A percentile compares a stretch with the other conserved stretches of the same genome.
Conservation (phyloP, 768 basidiomycete species). For the Dioszegia crocea region DNA sequence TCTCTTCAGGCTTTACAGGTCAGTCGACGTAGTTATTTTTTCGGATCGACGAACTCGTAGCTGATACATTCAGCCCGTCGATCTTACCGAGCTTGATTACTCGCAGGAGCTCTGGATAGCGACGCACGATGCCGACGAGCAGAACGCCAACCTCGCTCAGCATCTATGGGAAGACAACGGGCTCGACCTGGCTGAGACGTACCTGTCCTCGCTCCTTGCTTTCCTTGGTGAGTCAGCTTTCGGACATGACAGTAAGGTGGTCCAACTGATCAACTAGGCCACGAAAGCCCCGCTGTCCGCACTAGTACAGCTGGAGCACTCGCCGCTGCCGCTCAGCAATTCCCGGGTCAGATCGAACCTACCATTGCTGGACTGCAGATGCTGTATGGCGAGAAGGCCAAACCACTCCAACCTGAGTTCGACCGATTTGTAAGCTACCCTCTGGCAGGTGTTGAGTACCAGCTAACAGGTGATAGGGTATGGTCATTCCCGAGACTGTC, state of each 20-base stretch:
- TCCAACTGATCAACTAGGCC: slow-evolving; percentile 55
- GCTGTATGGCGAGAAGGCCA: slow-evolving; percentile 84
- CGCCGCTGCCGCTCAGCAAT: slow-evolving; percentile 68
- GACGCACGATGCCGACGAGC: slow-evolving; percentile 81
- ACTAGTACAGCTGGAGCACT: slow-evolving; percentile 67
- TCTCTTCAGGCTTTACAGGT: slow-evolving; percentile 90
- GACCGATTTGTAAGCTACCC: slow-evolving; percentile 71
- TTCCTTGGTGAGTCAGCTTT: slow-evolving; percentile 64
- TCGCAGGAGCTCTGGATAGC: slow-evolving; percentile 82
- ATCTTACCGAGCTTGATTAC: slow-evolving; percentile 92
- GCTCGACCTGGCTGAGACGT: slow-evolving; percentile 71
- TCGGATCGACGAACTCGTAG: background rate
- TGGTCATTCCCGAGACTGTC: slow-evolving; percentile 83
- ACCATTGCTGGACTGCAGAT: slow-evolving; percentile 57
- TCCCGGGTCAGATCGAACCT: slow-evolving; percentile 60
- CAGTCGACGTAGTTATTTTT: slow-evolving; percentile 7
- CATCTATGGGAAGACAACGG: slow-evolving; percentile 95
- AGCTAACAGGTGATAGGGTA: slow-evolving; percentile 62
- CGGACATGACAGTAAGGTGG: background rate
- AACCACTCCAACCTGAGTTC: slow-evolving; percentile 81
- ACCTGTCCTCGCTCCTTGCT: slow-evolving; percentile 58
- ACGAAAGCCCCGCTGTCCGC: slow-evolving; percentile 76
- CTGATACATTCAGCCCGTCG: slow-evolving; percentile 65
- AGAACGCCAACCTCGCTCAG: slow-evolving; percentile 74
- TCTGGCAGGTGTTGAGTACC: background rate